Evolutionary conservation across 176 grass and related monocot genomes (phyloP), one percentile per base, ranked within the genome.

Genomic region (Carex parvula): DNA sequence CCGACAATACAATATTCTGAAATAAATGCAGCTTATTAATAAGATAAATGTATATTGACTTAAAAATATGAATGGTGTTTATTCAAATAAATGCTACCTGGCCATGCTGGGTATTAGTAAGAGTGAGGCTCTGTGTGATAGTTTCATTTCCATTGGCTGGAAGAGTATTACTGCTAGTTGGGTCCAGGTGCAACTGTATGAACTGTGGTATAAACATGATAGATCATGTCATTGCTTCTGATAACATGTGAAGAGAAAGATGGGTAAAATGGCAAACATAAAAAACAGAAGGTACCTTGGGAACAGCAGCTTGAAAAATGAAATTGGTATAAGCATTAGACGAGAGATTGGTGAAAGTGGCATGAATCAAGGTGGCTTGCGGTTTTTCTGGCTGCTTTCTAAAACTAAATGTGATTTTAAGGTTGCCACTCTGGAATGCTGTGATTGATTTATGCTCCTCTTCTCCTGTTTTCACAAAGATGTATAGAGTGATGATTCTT

Each of bases 301-400:
- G 97, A 26, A 99, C 97, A 73, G 97, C 97, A 86, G 97, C 97
- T 81, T 96, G 97, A 88, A 99, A 99, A 62, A 96, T 81, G 68
- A 99, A 96, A 92, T 99, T 84, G 3, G 91, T 94, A 70, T 92
- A 87, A 83, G 90, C 81, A 70, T 63, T 88, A 53, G 97, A 84
- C 26, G 91, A 91, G 82, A 99, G 85, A 90, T 99, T 99, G 81
- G 91, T 94, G 83, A 99, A 92, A 67, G 72, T 94, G 33, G 78
- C 91, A 72, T 88, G 88, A 63, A 99, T 87, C 72, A 80, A 63
- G 52, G 93, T 99, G 53, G 88, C 90, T 88, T 96, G 88, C 76
- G 93, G 90, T 84, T 96, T 99, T 70, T 85, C 93, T 85, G 83
- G 72, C 9, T 95, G 91, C 57, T 89, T 95, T 70, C 86, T 92